Evolutionary conservation across 129 eudicot genomes (phyloP), one percentile per base, ranked within the genome.

Genomic region (Flaveria sonorensis): DNA sequence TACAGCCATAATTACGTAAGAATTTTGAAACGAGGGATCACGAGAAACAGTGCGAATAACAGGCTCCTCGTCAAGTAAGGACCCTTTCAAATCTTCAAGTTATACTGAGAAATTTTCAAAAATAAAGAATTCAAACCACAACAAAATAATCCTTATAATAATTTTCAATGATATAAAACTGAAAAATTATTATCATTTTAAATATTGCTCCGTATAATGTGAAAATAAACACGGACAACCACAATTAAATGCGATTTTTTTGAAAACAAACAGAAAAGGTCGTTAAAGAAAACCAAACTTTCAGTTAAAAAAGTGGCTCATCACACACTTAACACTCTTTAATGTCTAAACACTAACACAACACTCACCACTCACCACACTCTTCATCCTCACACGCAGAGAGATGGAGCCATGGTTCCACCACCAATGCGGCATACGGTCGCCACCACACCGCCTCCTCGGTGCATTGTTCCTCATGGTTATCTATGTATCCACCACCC

Each of bases 291-390:
- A 53, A 77, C 55, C 75, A 40, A 68, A 67, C 68, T 66, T 67
- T 77, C 59, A 53, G 78, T 63, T 72, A 79, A 62, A 72, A 45
- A 50, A 62, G 72, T 62, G 63, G 47, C 40, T 28, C 57, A 64
- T 79, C 71, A 36, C 78, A 79, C 72, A 61, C 56, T 61, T 60
- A 0, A 79, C 65, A 79, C 80, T 30, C 79, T 18, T 75, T 62
- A 50, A 64, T 51, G 18, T 64, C 39, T 70, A 78, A 55, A 62
- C 46, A 62, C 46, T 36, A 39, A 40, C 28, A 11, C 46, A 3
- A 30, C 3, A 26, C 30, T 26, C 30, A 10, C 7, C 32, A 23
- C 68, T 68, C 62, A 32, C 73, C 78, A 62, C 78, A 61, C 56
- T 16, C 57, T 32, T 39, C n/a, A 62, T 64, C 73, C 42, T 77